Conservation (phyloP, 352 stramenopile species). For the Phytophthora agathidicida region DNA sequence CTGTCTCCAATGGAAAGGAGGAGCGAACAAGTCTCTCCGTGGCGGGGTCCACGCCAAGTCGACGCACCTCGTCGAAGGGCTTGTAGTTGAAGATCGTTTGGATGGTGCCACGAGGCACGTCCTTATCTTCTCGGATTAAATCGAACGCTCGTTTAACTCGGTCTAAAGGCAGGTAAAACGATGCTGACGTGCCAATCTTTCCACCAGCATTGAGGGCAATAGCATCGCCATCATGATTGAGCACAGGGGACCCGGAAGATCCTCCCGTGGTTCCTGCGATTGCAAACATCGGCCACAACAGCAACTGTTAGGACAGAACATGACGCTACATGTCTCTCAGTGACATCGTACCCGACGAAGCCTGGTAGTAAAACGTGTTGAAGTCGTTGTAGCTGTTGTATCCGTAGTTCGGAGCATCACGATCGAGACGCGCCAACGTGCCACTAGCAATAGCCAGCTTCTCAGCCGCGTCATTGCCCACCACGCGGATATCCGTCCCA, state of each 20-base stretch:
- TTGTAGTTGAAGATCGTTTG: constrained; percentile 92
- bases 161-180: constrained; percentile 92
- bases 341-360: constrained; percentile 61
- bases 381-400: constrained; percentile 94
- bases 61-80: constrained; percentile 90
- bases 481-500: constrained; percentile 92
- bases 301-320: not conserved
- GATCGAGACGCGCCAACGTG: constrained; percentile 91
- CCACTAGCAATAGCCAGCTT: constrained; percentile 92
- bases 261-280: constrained; percentile 66
- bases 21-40: constrained; percentile 83
- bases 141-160: constrained; percentile 89
- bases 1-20: constrained; percentile 84
- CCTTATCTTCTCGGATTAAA: constrained; percentile 68
- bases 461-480: constrained; percentile 93
- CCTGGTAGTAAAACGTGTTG: constrained; percentile 95
- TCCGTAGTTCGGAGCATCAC: constrained; percentile 89
- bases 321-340: not conserved
- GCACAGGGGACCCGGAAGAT: constrained; percentile 87
- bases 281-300: no score
- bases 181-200: constrained; percentile 85
- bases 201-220: constrained; percentile 93
- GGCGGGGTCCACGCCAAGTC: constrained; percentile 76
- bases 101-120: constrained; percentile 86
- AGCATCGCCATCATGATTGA: constrained; percentile 87